Evolutionary conservation across 1,284 basidiomycete genomes (phyloP), one percentile per base, ranked within the genome.

Genomic region (Papiliotrema fonsecae): DNA sequence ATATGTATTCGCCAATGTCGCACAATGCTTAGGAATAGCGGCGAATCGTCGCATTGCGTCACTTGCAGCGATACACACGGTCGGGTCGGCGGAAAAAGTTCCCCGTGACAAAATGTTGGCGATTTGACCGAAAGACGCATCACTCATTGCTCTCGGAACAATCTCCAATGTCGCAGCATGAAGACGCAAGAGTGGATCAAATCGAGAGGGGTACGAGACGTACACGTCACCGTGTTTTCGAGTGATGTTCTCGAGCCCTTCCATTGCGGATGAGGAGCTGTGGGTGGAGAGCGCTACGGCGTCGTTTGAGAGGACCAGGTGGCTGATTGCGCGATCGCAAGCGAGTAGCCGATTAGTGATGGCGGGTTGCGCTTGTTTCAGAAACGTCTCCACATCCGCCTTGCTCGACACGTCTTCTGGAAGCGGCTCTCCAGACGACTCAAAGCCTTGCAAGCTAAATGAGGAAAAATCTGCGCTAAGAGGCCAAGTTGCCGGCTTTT

Each of bases 251-350:
- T 70, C 67, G 24, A 61, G 47, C 11, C 62, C 64, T 24, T 76
- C 75, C 56, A 69, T 66, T 11, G 73, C 65, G n/a, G 64, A 61
- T 28, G 81, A 74, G 0, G 82, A 79, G 42, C 80, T 81, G 31
- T 83, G 75, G 16, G 82, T 81, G 4, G 82, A 72, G 3, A 78
- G 64, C 5, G 81, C 79, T 79, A 86, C 88, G 49, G 87, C 81
- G 16, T 93, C 89, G 56, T 92, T 89, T 42, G 92, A 85, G 31
- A 94, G 77, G 14, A 85, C 84, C 80, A 93, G 85, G 37, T 78
- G 76, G 1, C 87, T 87, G 16, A 90, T 81, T 4, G 80, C 72
- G 49, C 83, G 82, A 61, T 82, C 81, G 64, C 84, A 89, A 6
- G 80, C 66, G 9, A 77, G 72, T 0, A 86, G 81, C 31, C 93